These are phyloP conservation scores for Amanita molliuscula DNA, from an alignment of 768 basidiomycete genomes.

Conservation along the genomic window DNA sequence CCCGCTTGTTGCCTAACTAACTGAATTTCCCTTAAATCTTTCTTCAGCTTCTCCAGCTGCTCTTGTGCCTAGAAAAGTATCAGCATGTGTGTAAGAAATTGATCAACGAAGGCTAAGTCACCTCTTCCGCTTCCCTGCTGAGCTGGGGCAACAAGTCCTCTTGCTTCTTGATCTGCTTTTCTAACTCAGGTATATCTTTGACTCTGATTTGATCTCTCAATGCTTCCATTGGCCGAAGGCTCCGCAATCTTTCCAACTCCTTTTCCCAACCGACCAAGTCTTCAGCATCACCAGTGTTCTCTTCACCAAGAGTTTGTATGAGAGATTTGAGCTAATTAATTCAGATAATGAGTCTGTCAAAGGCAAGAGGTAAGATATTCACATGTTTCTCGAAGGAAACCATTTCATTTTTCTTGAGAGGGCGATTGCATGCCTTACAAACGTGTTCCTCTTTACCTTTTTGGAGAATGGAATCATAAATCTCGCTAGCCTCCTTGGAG, in stretches of 20 bases:
- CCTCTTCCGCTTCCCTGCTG: conserved; percentile 50
- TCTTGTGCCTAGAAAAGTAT: conserved; percentile 35
- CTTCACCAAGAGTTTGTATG: conserved; percentile 28
- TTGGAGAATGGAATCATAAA: conserved; percentile 46
- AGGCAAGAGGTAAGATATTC: neutral
- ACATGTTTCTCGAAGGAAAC: conserved; percentile 16
- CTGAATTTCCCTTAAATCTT: conserved; percentile 50
- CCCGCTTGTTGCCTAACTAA: conserved; percentile 50
- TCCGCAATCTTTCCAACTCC: conserved; percentile 47
- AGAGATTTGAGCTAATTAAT: conserved; percentile 45
- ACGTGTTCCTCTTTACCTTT: conserved; percentile 51
- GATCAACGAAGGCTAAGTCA: conserved; percentile 17
- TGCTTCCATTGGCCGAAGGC: conserved; percentile 45
- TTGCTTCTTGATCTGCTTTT: conserved; percentile 47
- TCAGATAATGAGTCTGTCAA: neutral
- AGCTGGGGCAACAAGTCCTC: conserved; percentile 46
- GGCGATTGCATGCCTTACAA: conserved; percentile 72
- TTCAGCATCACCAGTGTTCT: conserved; percentile 35
- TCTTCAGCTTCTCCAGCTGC: conserved; percentile 40
- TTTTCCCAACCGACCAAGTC: conserved; percentile 52
- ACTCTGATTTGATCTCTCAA: conserved; percentile 42
- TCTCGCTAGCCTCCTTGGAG: conserved; percentile 21
- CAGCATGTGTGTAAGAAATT: conserved; percentile 3
- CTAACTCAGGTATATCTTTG: conserved; percentile 57
- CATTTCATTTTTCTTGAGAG: conserved; percentile 40